Conservation (phyloP, 2,329 filamentous ascomycete genomes). For the Fusarium humuli region DNA sequence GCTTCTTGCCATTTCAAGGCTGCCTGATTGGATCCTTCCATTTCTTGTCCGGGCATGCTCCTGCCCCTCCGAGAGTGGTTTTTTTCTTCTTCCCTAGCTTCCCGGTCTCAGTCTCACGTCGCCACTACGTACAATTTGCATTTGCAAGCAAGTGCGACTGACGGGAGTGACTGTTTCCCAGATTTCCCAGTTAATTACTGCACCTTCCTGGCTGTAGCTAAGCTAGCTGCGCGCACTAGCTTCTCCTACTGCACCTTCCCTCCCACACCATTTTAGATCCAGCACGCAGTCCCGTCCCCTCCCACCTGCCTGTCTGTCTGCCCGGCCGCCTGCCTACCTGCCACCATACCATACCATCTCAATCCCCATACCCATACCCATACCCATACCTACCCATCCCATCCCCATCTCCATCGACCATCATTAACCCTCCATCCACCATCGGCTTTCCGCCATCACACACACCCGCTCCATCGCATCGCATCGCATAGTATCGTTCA, state of each 20-base stretch:
- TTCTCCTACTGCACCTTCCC: constrained; percentile 43
- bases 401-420: constrained; percentile 32
- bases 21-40: constrained; percentile 31
- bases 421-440: constrained; percentile 44
- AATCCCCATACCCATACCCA: constrained; percentile 17
- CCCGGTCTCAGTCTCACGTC: constrained; percentile 36
- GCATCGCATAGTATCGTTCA: constrained; percentile 30
- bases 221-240: constrained; percentile 26
- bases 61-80: constrained; percentile 32
- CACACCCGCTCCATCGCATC: constrained; percentile 43
- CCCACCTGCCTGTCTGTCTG: constrained; percentile 29
- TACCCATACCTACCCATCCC: constrained; percentile 9
- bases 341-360: constrained; percentile 7
- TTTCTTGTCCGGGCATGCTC: constrained; percentile 12
- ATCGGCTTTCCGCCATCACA: constrained; percentile 45
- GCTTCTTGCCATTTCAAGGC: constrained; percentile 24
- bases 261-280: constrained; percentile 43
- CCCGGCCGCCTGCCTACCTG: constrained; percentile 35
- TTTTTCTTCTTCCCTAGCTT: constrained; percentile 28
- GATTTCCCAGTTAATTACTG: constrained; percentile 38
- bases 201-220: constrained; percentile 17
- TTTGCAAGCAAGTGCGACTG: constrained; percentile 34
- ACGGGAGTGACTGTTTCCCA: constrained; percentile 19
- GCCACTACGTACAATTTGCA: constrained; percentile 22
- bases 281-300: constrained; percentile 44